Base-by-base conservation (phyloP, 139 green algal genomes). In the Picochlorum costavermella region DNA sequence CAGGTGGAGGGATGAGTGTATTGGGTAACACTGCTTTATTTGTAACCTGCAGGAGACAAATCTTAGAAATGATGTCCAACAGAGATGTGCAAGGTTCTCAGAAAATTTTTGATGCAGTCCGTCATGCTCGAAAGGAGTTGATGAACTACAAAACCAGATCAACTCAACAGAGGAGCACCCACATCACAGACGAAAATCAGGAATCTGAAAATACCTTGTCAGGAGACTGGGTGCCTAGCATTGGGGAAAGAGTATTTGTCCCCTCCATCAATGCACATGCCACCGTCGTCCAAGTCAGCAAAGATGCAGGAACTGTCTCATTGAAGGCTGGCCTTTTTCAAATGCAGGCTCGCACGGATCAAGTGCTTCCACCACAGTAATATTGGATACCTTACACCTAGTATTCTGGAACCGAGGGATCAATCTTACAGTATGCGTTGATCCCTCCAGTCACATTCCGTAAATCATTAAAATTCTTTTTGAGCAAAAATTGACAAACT, bases 401-500 rank as follows among this genome's bases (percentile, higher is more conserved):
- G 48, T 87, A 87, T 14, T 46, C 56, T 9, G 81, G 81, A 13
- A 87, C 59, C 25, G 8, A 68, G 89, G 76, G 10, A 85, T 75
- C 50, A 49, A 64, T 50, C 12, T 55, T 53, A 16, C 68, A 76
- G 60, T 91, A 91, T 6, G 68, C 75, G 57, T 92, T 76, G 51
- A 91, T 91, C 37, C 84, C 84, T 2, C 85, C 84, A 3, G 61
- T 84, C 4, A 91, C 68, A 65, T 91, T 91, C 50, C 78, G 74
- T 23, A 91, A 71, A 4, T 84, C 44, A 3, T 43, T 75, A 53
- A 92, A 91, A 65, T 85, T 69, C 64, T 80, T 58, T 45, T 58
- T 23, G 26, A 74, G 48, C 10, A 88, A 69, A 57, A 77, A 85
- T 56, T 78, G 66, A 37, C 80, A 55, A 33, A 70, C 61, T 29